These are phyloP conservation scores for Mortierella sp. DNA, from an alignment of 371 early-diverging fungal species.

Conservation along the genomic window DNA sequence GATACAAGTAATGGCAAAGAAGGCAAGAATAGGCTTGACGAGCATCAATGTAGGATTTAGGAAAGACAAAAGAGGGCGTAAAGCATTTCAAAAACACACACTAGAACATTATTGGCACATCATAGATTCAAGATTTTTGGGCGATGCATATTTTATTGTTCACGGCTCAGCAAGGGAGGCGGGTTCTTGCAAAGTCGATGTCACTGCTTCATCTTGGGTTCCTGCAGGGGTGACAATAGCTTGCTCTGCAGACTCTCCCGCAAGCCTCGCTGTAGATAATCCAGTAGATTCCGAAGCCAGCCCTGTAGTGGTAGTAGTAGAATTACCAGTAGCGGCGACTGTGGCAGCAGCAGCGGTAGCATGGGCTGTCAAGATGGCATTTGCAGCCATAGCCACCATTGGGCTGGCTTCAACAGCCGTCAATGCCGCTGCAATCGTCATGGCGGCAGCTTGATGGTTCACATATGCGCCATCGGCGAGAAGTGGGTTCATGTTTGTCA, in stretches of 20 bases:
- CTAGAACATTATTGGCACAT: too few species aligned
- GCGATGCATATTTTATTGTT: too few species aligned
- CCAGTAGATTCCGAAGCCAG: neutral
- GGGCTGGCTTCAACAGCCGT: conserved; percentile 36
- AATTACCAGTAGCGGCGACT: conserved; percentile 5
- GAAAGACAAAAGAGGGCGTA: too few species aligned
- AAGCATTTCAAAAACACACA: too few species aligned
- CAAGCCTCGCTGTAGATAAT: neutral
- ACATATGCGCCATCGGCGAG: neutral
- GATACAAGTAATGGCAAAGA: too few species aligned
- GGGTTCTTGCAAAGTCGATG: neutral
- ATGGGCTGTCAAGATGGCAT: conserved; percentile 39
- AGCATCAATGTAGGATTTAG: too few species aligned
- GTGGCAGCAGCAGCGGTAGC: conserved; percentile 18
- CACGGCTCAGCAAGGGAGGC: too few species aligned
- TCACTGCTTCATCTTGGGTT: too few species aligned
- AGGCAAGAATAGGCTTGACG: too few species aligned
- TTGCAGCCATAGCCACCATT: conserved; percentile 46
- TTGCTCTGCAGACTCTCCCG: neutral
- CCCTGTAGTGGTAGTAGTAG: neutral
- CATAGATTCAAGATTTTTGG: too few species aligned
- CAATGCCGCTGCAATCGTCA: conserved; percentile 44
- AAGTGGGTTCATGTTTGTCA: conserved; percentile 13
- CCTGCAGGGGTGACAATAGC: too few species aligned
- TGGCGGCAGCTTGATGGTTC: conserved; percentile 18